Evolutionary conservation across 2,329 filamentous ascomycete genomes (phyloP).

Genomic region (Aschersonia sp.): DNA sequence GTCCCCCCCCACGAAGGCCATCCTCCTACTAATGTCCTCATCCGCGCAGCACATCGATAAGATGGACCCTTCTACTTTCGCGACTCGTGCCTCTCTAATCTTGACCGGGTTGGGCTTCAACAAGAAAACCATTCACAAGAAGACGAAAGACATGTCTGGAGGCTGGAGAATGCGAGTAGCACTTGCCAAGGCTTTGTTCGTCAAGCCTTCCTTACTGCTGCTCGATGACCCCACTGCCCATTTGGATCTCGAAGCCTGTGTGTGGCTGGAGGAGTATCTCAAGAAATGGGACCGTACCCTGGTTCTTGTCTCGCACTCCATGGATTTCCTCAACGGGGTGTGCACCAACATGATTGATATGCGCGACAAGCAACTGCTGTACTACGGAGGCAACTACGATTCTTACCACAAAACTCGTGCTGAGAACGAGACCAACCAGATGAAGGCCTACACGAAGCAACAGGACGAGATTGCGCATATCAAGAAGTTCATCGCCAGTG

Average conservation of each 20-base stretch:
- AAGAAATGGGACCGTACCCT: constrained; percentile 99
- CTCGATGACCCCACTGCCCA: constrained; percentile 98
- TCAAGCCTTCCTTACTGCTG: constrained; percentile 88
- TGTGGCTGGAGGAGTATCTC: constrained; percentile 98
- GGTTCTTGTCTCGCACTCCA: constrained; percentile 90
- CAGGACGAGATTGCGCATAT: constrained; percentile 98
- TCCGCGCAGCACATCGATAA: constrained; percentile 72
- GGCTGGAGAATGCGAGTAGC: constrained; percentile 99
- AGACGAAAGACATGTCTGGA: constrained; percentile 99
- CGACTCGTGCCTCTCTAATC: constrained; percentile 89
- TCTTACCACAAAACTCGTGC: constrained; percentile 87
- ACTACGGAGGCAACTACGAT: constrained; percentile 99
- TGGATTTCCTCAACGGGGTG: constrained; percentile 99
- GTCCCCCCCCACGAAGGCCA: neutral
- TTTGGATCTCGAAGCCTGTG: constrained; percentile 97
- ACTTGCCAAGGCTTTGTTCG: constrained; percentile 92
- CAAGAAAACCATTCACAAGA: constrained; percentile 95
- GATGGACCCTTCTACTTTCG: constrained; percentile 97
- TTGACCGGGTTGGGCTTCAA: constrained; percentile 98
- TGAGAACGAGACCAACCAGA: constrained; percentile 95
- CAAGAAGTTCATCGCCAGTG: constrained; percentile 99
- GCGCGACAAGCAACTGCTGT: constrained; percentile 74
- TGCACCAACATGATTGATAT: constrained; percentile 99
- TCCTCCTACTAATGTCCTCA: constrained; percentile 7
- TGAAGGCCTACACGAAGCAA: constrained; percentile 98